Evolutionary conservation across 257 asterid species (phyloP).

Genomic region (Vinca minor): DNA sequence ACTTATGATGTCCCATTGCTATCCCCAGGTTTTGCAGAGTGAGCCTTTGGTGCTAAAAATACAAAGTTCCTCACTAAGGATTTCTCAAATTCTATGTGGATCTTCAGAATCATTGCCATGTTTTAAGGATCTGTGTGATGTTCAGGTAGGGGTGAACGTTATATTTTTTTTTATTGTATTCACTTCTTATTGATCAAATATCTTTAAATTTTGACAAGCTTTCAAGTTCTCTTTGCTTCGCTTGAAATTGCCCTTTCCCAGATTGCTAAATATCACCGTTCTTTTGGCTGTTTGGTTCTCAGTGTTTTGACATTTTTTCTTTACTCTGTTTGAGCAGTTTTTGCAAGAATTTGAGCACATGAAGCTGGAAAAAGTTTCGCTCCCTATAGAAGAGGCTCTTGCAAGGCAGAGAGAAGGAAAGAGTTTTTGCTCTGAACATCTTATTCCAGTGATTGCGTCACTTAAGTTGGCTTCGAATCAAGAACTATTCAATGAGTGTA

Average conservation of each 20-base stretch:
- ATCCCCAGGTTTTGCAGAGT: constrained; percentile 59
- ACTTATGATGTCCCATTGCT: neutral
- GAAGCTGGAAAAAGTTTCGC: constrained; percentile 47
- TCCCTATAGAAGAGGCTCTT: constrained; percentile 43
- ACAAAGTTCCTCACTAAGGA: constrained; percentile 42
- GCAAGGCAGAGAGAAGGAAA: constrained; percentile 41
- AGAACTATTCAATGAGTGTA: constrained; percentile 57
- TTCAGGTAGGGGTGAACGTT: constrained; percentile 39
- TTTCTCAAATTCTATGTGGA: constrained; percentile 40
- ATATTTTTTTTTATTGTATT: neutral
- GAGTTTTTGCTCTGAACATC: constrained; percentile 32
- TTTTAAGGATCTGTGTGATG: constrained; percentile 32
- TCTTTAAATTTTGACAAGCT: neutral
- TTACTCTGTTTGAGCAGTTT: constrained; percentile 32
- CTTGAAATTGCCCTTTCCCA: neutral
- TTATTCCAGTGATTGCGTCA: constrained; percentile 38
- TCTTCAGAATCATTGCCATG: constrained; percentile 38
- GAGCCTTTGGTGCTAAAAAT: constrained; percentile 55
- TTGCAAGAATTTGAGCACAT: constrained; percentile 50
- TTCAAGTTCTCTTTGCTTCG: neutral
- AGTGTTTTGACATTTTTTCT: constrained; percentile 17
- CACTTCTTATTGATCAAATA: neutral
- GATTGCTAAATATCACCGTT: neutral
- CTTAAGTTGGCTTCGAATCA: constrained; percentile 49
- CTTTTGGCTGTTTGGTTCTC: neutral